Conservation (phyloP, 2,329 filamentous ascomycete species). For the Dothiorella sarmentorum region DNA sequence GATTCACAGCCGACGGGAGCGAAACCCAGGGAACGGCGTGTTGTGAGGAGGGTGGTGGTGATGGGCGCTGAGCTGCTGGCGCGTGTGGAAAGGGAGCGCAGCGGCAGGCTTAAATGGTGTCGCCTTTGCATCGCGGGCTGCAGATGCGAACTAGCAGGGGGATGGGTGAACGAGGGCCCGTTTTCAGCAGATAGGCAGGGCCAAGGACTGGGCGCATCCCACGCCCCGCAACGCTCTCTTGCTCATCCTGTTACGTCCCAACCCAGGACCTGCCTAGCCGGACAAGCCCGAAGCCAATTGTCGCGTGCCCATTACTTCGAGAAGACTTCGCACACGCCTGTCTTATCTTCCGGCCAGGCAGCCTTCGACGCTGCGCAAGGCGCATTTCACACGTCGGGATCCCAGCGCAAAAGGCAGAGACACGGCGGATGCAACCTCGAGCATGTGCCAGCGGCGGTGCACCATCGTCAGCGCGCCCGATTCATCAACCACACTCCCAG, state of each 20-base stretch:
- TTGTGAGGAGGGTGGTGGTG: background rate
- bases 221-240: slow-evolving; percentile 3
- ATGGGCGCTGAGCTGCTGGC: background rate
- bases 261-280: background rate
- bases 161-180: slow-evolving; percentile 5
- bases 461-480: background rate
- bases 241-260: slow-evolving; percentile 10
- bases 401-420: background rate
- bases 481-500: background rate
- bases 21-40: background rate
- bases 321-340: background rate
- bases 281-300: background rate
- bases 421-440: background rate
- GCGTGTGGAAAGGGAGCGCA: background rate
- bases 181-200: slow-evolving; percentile 11
- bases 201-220: slow-evolving; percentile 12
- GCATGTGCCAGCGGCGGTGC: background rate
- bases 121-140: background rate
- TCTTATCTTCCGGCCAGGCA: slow-evolving; percentile 6
- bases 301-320: background rate
- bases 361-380: slow-evolving; percentile 3
- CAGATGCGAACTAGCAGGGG: slow-evolving; percentile 4
- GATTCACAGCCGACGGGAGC: too few relatives aligned
- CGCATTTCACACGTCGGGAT: too few relatives aligned
- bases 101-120: slow-evolving; percentile 12